These are phyloP conservation scores for Agrocybe praecox DNA, from an alignment of 768 basidiomycete species.

Conservation along the genomic window DNA sequence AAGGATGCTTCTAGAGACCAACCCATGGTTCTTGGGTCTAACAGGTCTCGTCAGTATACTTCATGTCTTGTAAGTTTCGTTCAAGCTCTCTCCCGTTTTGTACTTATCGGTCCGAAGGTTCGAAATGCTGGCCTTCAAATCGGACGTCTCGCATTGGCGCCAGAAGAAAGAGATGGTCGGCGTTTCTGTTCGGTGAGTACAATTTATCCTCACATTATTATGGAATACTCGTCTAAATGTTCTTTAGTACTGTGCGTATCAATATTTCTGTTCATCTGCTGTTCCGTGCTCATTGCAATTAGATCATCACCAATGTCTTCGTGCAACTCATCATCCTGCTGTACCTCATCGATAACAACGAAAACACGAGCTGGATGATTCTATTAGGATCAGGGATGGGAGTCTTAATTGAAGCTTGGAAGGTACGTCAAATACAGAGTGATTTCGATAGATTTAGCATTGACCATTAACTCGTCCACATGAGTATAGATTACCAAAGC, in stretches of 20 bases:
- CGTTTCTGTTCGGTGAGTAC: slow-evolving; percentile 82
- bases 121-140: slow-evolving; percentile 95
- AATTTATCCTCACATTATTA: not conserved
- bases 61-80: slow-evolving; percentile 73
- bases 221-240: too few species aligned
- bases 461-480: not conserved
- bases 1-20: slow-evolving; percentile 87
- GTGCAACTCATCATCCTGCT: slow-evolving; percentile 89
- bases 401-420: slow-evolving; percentile 91
- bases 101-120: slow-evolving; percentile 52
- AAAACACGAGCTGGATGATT: slow-evolving; percentile 98
- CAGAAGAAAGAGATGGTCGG: slow-evolving; percentile 94
- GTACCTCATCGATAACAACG: slow-evolving; percentile 94
- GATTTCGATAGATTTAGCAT: not conserved
- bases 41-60: slow-evolving; percentile 86
- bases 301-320: slow-evolving; percentile 91
- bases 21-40: slow-evolving; percentile 84
- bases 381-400: slow-evolving; percentile 85
- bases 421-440: too few species aligned
- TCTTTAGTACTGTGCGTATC: slow-evolving; percentile 9
- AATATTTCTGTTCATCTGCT: slow-evolving; percentile 3
- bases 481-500: slow-evolving; percentile 77
- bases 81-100: not conserved
- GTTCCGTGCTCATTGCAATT: not conserved
- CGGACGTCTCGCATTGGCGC: slow-evolving; percentile 94